Conservation (phyloP, 768 basidiomycete genomes). For the Fomitopsis pulvina region DNA sequence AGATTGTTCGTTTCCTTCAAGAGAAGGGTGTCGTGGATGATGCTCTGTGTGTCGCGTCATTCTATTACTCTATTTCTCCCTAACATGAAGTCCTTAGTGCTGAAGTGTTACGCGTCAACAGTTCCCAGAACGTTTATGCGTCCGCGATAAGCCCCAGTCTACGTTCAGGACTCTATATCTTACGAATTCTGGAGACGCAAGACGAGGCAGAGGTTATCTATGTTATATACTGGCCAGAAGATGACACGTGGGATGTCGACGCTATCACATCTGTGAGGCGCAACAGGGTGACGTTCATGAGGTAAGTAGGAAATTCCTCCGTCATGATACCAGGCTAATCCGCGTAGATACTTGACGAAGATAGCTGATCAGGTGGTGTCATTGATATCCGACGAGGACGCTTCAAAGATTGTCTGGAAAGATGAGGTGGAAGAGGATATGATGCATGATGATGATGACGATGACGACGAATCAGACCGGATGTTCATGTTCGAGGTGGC, state of each 20-base stretch:
- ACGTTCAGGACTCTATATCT: constrained; percentile 46
- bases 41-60: constrained; percentile 31
- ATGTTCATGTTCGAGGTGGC: constrained; percentile 48
- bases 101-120: neutral
- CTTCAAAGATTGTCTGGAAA: constrained; percentile 37
- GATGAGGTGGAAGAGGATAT: constrained; percentile 22
- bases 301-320: constrained; percentile 37
- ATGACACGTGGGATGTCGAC: constrained; percentile 50
- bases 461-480: constrained; percentile 38
- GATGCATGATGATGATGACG: constrained; percentile 27
- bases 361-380: constrained; percentile 49
- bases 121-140: too few relatives aligned
- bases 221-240: constrained; percentile 58
- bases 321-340: neutral
- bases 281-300: constrained; percentile 57
- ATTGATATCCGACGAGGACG: constrained; percentile 43
- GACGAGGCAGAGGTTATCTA: constrained; percentile 28
- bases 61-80: too few relatives aligned
- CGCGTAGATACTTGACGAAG: constrained; percentile 49
- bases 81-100: too few relatives aligned
- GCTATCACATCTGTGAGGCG: constrained; percentile 36
- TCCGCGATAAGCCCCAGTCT: constrained; percentile 22
- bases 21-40: constrained; percentile 31
- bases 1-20: constrained; percentile 41
- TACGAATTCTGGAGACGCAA: constrained; percentile 13